These are phyloP conservation scores for Pseudocercospora crystallina DNA, from an alignment of 2,329 filamentous ascomycete species.

Conservation along the genomic window DNA sequence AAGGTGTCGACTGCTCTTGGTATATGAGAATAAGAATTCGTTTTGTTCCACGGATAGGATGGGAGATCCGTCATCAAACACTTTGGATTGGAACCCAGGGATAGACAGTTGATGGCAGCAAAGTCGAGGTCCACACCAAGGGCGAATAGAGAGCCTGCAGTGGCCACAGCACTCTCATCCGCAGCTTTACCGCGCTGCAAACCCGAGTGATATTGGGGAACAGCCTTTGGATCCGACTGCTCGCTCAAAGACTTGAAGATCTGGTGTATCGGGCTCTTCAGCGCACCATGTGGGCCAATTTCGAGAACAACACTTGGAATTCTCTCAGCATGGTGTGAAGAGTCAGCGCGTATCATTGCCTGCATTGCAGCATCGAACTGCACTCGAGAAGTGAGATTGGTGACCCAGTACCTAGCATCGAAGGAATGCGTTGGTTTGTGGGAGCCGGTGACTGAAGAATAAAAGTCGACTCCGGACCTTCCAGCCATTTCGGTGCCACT, in stretches of 20 bases:
- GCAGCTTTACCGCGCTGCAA: not conserved
- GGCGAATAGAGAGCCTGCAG: not conserved
- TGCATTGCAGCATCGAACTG: not conserved
- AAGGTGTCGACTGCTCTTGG: not conserved
- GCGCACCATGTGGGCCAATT: conserved; percentile 10
- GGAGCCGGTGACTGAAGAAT: not conserved
- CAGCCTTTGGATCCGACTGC: not conserved
- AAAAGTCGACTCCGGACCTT: not conserved
- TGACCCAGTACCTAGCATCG: conserved; percentile 5
- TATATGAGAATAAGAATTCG: not conserved
- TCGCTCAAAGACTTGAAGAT: not conserved
- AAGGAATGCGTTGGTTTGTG: not conserved
- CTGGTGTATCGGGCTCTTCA: conserved; percentile 6
- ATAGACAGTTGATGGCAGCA: too few relatives aligned
- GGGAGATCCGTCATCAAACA: not conserved
- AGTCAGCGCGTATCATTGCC: not conserved
- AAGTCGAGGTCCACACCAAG: not conserved
- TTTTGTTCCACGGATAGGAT: conserved; percentile 1
- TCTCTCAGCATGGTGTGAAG: too few relatives aligned
- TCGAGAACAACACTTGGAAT: conserved; percentile 5
- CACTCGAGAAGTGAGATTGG: conserved; percentile 2
- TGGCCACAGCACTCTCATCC: not conserved
- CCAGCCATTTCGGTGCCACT: too few relatives aligned
- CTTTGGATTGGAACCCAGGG: not conserved
- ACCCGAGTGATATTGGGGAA: not conserved